Conservation (phyloP, 78 protist genomes). For the Guillardia theta region DNA sequence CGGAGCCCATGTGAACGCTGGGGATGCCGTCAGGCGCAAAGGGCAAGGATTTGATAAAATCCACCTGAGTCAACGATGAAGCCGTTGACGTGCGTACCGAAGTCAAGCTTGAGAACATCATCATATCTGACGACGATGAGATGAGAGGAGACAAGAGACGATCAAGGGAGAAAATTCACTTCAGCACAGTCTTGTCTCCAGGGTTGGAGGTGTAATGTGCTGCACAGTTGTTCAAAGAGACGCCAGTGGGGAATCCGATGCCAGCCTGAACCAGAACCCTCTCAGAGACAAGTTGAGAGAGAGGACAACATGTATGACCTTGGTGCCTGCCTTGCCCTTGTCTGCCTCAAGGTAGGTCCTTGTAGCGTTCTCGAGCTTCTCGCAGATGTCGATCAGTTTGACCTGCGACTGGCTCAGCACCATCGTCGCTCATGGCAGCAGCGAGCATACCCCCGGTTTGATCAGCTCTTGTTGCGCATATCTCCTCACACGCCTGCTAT, state of each 20-base stretch:
- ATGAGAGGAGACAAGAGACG: too few species aligned
- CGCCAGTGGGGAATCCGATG: constrained; percentile 59
- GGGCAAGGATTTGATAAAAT: background rate
- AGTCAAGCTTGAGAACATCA: constrained; percentile 96
- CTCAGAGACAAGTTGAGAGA: background rate
- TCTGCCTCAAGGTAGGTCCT: background rate
- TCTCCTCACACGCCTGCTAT: background rate
- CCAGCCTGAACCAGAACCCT: constrained; percentile 6
- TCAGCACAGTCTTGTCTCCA: constrained; percentile 94
- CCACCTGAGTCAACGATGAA: constrained; percentile 6
- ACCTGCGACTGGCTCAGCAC: background rate
- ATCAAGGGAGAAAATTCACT: too few species aligned
- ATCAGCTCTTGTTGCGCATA: background rate
- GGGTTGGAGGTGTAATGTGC: constrained; percentile 98
- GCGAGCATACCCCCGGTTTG: background rate
- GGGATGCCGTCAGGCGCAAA: background rate
- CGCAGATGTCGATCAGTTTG: constrained; percentile 60
- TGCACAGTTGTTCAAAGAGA: constrained; percentile 92
- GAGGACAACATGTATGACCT: too few species aligned
- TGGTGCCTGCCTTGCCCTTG: background rate
- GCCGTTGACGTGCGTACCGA: constrained; percentile 94
- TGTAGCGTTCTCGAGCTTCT: constrained; percentile 70
- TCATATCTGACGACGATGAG: too few species aligned
- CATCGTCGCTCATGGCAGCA: background rate
- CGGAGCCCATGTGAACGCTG: constrained; percentile 85